A percentile compares a stretch with the other conserved stretches of the same genome.
Evolutionary conservation across 805 yeast genomes (phyloP).

Genomic region (Spencermartinsiella europaea): DNA sequence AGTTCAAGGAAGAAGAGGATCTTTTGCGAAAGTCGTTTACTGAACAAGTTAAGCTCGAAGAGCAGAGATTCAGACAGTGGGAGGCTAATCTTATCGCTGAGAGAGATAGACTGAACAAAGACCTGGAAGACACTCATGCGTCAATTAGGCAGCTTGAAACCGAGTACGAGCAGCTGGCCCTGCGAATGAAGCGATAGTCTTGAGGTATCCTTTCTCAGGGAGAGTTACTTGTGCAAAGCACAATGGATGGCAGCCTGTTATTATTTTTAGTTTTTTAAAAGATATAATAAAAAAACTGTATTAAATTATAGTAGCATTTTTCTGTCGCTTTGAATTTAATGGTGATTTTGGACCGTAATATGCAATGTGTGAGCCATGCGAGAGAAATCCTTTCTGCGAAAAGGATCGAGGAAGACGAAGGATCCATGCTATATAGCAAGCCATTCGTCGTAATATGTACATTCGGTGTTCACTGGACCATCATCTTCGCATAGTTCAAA

Average conservation of each 20-base stretch:
- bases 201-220: background rate
- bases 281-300: too few species aligned
- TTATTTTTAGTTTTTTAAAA: background rate
- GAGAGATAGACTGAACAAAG: conserved; percentile 89
- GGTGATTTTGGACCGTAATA: too few species aligned
- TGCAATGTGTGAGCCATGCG: too few species aligned
- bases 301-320: too few species aligned
- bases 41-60: conserved; percentile 94
- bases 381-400: too few species aligned
- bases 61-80: conserved; percentile 97
- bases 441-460: conserved; percentile 33
- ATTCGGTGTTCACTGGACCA: conserved; percentile 32
- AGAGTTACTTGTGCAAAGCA: background rate
- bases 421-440: too few species aligned
- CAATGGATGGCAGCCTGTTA: background rate
- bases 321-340: too few species aligned
- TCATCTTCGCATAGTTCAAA: conserved; percentile 24
- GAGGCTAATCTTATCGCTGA: conserved; percentile 93
- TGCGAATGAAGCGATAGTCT: conserved; percentile 19
- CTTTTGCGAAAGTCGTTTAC: conserved; percentile 90
- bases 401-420: too few species aligned
- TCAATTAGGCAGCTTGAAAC: conserved; percentile 34
- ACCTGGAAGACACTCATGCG: conserved; percentile 78
- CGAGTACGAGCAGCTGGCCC: conserved; percentile 26
- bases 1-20: conserved; percentile 94